phyloP scores from a whole-genome alignment of 208 protist species.

The Naegleria fowleri region DNA sequence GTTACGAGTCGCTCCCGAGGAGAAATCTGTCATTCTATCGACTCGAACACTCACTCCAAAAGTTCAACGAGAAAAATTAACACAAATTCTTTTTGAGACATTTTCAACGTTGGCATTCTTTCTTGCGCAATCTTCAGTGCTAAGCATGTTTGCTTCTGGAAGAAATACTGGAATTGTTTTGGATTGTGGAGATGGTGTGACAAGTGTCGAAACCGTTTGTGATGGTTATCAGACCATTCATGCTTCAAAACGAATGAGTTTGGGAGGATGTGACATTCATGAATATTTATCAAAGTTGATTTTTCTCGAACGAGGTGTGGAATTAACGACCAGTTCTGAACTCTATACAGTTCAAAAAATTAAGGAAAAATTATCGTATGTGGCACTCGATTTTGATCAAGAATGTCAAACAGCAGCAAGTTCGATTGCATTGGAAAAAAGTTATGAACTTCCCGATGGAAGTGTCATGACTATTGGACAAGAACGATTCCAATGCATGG shows the following conservation, averaged over 20 bases:
- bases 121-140: background rate
- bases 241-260: constrained; percentile 44
- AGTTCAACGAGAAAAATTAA: constrained; percentile 19
- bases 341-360: constrained; percentile 69
- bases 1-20: constrained; percentile 2
- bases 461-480: constrained; percentile 73
- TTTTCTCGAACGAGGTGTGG: background rate
- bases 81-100: constrained; percentile 28
- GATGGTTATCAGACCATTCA: constrained; percentile 45
- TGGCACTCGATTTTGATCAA: constrained; percentile 61
- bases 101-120: background rate
- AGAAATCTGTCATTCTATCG: background rate
- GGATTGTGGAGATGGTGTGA: background rate
- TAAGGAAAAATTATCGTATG: constrained; percentile 57
- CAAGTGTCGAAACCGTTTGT: background rate
- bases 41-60: background rate
- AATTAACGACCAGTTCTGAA: background rate
- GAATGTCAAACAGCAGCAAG: background rate
- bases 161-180: constrained; percentile 33
- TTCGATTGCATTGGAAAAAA: background rate
- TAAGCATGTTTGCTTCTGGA: constrained; percentile 26
- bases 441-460: constrained; percentile 47
- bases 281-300: constrained; percentile 48
- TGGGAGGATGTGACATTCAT: constrained; percentile 86
- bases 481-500: constrained; percentile 82